Evolutionary conservation across 768 basidiomycete species (phyloP), one percentile per base, ranked within the genome.

Genomic region (Mrakia gelida): DNA sequence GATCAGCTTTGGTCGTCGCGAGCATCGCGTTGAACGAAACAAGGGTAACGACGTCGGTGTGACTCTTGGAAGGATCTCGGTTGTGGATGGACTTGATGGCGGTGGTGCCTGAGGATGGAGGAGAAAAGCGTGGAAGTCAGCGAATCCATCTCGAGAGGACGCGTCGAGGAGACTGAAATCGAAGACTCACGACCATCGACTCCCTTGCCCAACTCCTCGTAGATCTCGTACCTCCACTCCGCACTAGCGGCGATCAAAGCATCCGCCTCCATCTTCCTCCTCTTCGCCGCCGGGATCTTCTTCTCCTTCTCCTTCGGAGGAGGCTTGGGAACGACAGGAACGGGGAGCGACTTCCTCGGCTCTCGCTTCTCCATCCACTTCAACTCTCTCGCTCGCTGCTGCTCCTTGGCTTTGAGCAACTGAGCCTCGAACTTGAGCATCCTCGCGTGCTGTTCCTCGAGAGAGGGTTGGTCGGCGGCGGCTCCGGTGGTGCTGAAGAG

Each of bases 201-300:
- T 26, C 34, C 26, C 34, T 70, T n/a, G 41, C 26, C 67, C 15
- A 13, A 26, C 67, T 34, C 34, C 67, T 70, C 38, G 8, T 38
- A 30, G 38, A 70, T 70, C 67, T 70, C 67, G 41, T 70, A 43
- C 9, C 34, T 70, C 67, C 67, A 70, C 38, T 70, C 67, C 41
- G 34, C 34, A 23, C 34, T 70, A 15, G 34, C 63, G 3, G 63
- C 63, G 21, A 30, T 38, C 23, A 43, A 21, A 4, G 67, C 32
- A 23, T 70, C 67, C 67, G 13, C 13, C 41, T 70, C 67, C 67
- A 70, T 38, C 67, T 41, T 70, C 26, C 67, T 70, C 38, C 67
- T 38, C 67, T 70, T 70, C 38, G 67, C 67, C 34, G 67, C 67
- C 23, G 67, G 67, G 23, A 70, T 41, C 67, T 41, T 70, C 38